Percentiles rank a stretch among this genome's conserved stretches.
These are phyloP conservation scores for Pythium plurisporium DNA, from an alignment of 352 stramenopile species.

Conservation along the genomic window DNA sequence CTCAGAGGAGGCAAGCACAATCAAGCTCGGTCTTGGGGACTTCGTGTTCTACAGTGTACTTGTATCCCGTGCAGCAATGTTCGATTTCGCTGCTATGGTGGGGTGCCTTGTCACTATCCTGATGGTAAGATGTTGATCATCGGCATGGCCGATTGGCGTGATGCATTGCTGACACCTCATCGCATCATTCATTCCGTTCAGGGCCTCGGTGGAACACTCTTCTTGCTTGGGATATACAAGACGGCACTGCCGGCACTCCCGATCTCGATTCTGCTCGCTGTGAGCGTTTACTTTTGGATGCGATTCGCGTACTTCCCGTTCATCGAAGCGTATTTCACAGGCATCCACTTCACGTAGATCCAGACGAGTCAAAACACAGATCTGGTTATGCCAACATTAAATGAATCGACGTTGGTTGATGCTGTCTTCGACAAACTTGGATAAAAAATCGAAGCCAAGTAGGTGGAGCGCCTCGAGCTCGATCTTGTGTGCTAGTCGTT, in stretches of 20 bases:
- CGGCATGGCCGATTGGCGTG: too few relatives aligned
- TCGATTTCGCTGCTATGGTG: conserved; percentile 94
- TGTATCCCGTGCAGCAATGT: conserved; percentile 94
- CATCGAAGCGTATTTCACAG: conserved; percentile 33
- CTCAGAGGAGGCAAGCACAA: conserved; percentile 77
- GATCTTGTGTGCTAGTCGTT: conserved; percentile 55
- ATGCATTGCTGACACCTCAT: background rate
- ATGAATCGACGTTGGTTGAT: conserved; percentile 33
- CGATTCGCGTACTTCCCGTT: conserved; percentile 68
- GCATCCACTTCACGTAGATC: conserved; percentile 24
- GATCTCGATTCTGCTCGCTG: conserved; percentile 88
- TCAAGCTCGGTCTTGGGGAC: conserved; percentile 95
- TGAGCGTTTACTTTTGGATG: conserved; percentile 82
- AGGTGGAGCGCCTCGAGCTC: conserved; percentile 79
- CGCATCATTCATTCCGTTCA: too few relatives aligned
- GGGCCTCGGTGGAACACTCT: conserved; percentile 92
- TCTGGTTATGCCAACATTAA: conserved; percentile 4
- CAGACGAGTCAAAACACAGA: background rate
- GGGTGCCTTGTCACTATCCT: conserved; percentile 92
- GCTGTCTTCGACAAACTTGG: conserved; percentile 43
- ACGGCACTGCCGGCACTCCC: conserved; percentile 95
- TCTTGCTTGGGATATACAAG: conserved; percentile 94
- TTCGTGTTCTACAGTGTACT: conserved; percentile 99
- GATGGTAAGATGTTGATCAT: too few relatives aligned
- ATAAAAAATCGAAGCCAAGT: conserved; percentile 72